A percentile compares a stretch with the other conserved stretches of the same genome.
Evolutionary conservation across 2,329 filamentous ascomycete genomes (phyloP).

Genomic region (Aspergillus caelatus): DNA sequence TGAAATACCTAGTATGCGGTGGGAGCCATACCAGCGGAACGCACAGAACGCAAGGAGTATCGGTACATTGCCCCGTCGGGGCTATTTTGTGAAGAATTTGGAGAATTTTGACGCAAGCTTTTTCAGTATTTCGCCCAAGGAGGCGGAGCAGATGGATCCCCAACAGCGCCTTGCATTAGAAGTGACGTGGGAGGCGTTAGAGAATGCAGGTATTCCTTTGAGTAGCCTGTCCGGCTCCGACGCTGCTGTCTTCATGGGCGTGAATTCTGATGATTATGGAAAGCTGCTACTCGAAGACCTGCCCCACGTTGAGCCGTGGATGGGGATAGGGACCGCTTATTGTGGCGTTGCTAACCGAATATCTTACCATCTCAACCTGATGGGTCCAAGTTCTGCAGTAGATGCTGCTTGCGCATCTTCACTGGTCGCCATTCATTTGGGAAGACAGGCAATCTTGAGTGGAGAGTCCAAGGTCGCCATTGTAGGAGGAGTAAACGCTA

Average conservation of each 20-base stretch:
- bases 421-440: constrained; percentile 26
- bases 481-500: constrained; percentile 37
- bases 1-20: constrained; percentile 33
- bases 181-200: constrained; percentile 27
- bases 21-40: constrained; percentile 36
- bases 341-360: constrained; percentile 37
- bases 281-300: constrained; percentile 42
- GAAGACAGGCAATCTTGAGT: constrained; percentile 14
- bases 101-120: constrained; percentile 34
- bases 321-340: constrained; percentile 45
- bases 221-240: constrained; percentile 27
- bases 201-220: constrained; percentile 25
- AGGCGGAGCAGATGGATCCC: constrained; percentile 33
- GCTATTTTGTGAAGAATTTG: constrained; percentile 34
- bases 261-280: constrained; percentile 41
- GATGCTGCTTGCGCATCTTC: constrained; percentile 30
- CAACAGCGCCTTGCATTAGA: constrained; percentile 32
- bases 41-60: constrained; percentile 26
- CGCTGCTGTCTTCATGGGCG: constrained; percentile 36
- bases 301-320: constrained; percentile 40
- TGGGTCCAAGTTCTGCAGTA: constrained; percentile 26
- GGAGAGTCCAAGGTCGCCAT: constrained; percentile 21
- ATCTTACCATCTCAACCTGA: constrained; percentile 27
- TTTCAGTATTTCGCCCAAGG: constrained; percentile 31
- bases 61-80: constrained; percentile 23